These are phyloP conservation scores for Solanum piurae DNA, from an alignment of 257 asterid genomes.

Conservation along the genomic window DNA sequence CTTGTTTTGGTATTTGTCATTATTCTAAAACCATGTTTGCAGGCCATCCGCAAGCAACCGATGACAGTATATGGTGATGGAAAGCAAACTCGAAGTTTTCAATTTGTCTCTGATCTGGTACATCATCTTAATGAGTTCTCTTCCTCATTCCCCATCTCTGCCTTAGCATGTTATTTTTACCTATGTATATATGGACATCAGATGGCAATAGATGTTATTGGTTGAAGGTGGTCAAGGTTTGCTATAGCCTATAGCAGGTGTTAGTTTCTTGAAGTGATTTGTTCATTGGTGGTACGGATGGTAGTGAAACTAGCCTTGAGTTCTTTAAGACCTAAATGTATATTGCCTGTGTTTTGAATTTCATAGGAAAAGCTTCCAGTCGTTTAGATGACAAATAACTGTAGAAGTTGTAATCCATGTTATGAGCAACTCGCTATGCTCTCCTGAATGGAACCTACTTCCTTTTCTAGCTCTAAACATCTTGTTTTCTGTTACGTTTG, in stretches of 20 bases:
- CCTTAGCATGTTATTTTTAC: background rate
- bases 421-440: background rate
- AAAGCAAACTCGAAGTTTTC: constrained; percentile 90
- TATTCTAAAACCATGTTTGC: constrained; percentile 7
- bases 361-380: background rate
- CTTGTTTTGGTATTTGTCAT: background rate
- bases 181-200: background rate
- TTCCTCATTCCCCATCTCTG: background rate
- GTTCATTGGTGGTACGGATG: background rate
- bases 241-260: background rate
- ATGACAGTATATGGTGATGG: constrained; percentile 96
- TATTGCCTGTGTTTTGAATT: background rate
- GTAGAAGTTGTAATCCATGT: background rate
- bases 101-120: constrained; percentile 91
- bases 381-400: background rate
- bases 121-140: constrained; percentile 4
- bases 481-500: background rate
- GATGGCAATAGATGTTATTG: background rate
- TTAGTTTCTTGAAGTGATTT: background rate
- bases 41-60: constrained; percentile 88
- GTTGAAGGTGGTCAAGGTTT: background rate
- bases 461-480: background rate
- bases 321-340: background rate
- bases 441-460: background rate
- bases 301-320: background rate